Conservation (phyloP, 1,284 basidiomycete genomes). For the Malassezia brasiliensis region DNA sequence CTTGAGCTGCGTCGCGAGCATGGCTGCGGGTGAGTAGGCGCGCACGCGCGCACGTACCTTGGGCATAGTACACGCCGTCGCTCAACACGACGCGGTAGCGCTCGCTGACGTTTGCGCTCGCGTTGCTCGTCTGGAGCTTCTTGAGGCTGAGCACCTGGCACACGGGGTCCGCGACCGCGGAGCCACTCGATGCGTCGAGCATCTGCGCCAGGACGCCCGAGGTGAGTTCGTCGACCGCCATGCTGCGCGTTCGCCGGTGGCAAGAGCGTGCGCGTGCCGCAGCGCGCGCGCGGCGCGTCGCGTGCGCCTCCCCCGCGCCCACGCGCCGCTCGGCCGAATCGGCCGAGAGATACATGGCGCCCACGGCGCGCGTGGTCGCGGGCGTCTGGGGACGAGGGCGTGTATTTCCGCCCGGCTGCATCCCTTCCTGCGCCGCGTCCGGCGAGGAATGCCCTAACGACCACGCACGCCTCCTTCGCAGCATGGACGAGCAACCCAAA, state of each 20-base stretch:
- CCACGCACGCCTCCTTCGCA: too few relatives aligned
- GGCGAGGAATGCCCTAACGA: too few relatives aligned
- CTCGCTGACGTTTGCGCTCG: slow-evolving; percentile 31
- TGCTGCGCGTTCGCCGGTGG: slow-evolving; percentile 8
- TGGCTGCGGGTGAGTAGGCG: slow-evolving; percentile 52
- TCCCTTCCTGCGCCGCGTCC: too few relatives aligned
- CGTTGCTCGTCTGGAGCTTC: slow-evolving; percentile 32
- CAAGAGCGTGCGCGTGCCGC: slow-evolving; percentile 6
- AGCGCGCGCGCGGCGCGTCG: too few relatives aligned
- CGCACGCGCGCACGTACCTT: slow-evolving; percentile 22
- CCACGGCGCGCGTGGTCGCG: not conserved
- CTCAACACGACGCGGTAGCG: slow-evolving; percentile 46
- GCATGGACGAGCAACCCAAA: not conserved
- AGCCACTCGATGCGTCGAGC: slow-evolving; percentile 30
- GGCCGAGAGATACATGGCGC: not conserved
- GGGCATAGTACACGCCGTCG: slow-evolving; percentile 42
- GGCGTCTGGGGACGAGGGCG: too few relatives aligned
- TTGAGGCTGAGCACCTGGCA: slow-evolving; percentile 46
- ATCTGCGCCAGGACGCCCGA: slow-evolving; percentile 37
- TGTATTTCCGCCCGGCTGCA: too few relatives aligned
- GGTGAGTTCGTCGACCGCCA: slow-evolving; percentile 24
- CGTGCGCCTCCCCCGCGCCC: too few relatives aligned
- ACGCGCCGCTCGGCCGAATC: not conserved
- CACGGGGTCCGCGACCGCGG: slow-evolving; percentile 29
- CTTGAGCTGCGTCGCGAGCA: slow-evolving; percentile 90